Evolutionary conservation across 371 early-diverging fungal species (phyloP), one percentile per base, ranked within the genome.

Genomic region (Haplosporangium sp.): DNA sequence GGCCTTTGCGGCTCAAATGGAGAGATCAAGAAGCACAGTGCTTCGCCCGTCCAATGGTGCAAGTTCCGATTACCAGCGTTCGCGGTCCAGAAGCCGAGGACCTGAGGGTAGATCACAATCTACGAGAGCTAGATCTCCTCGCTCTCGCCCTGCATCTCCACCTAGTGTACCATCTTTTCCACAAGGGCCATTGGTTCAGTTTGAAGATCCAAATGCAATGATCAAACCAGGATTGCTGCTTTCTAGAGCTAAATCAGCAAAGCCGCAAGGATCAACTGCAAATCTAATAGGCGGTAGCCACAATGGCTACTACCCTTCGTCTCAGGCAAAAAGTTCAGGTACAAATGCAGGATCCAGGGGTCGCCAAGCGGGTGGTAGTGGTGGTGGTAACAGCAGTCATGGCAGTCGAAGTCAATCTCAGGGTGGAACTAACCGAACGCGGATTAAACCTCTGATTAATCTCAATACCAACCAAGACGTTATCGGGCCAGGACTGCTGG

Each of bases 211-310:
- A n/a, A 53, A 79, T 59, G 78, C 70, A 19, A 74, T 73, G 71
- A 79, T 79, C 56, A 67, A 79, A 39, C 71, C 74, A 9, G 81
- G 81, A 2, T 19, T 74, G 52, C 61, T 79, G 27, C 81, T 74
- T 35, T 62, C 74, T 37, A 58, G 81, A 35, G 71, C 74, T 13
- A 63, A 61, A 35, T 64, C 74, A 15, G 35, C 61, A 35, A 74
- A 74, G 35, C 65, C 60, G 47, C 59, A 34, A 9, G 52, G n/a
- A n/a, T 65, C 69, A 7, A 64, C 67, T 4, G 56, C 61, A 6
- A 61, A 58, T 15, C 47, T 20, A 53, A 50, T 59, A 60, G 65
- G 44, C 19, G 40, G 50, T 37, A 40, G 11, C 11, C 7, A 47
- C 35, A 20, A 44, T 59, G 67, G 59, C 13, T 44, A 44, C 11